These are phyloP conservation scores for Penicillium brevicompactum DNA, from an alignment of 2,329 filamentous ascomycete species.

Conservation along the genomic window DNA sequence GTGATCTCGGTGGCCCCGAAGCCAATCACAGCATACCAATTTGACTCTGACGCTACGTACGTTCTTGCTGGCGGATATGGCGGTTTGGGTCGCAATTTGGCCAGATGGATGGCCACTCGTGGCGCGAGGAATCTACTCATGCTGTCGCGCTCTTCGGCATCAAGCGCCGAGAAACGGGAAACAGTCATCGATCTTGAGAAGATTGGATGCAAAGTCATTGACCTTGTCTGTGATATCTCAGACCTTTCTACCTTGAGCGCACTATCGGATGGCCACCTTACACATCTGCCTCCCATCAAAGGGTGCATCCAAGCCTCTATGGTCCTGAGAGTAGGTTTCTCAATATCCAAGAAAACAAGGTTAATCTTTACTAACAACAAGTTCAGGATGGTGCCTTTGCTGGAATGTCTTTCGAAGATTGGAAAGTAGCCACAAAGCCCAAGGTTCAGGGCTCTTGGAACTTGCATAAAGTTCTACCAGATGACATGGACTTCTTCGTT, in stretches of 20 bases:
- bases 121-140: conserved; percentile 23
- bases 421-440: conserved; percentile 37
- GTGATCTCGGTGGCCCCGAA: conserved; percentile 7
- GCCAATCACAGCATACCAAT: conserved; percentile 8
- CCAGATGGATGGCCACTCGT: conserved; percentile 23
- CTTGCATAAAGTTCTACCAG: conserved; percentile 32
- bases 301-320: conserved; percentile 29
- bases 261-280: conserved; percentile 3
- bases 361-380: not conserved
- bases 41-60: conserved; percentile 18
- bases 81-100: conserved; percentile 24
- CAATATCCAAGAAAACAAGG: rapidly evolving
- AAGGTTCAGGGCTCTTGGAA: conserved; percentile 46
- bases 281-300: conserved; percentile 21
- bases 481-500: conserved; percentile 46
- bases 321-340: conserved; percentile 20
- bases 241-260: conserved; percentile 9
- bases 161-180: conserved; percentile 6
- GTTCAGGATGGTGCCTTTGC: conserved; percentile 19
- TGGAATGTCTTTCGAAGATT: conserved; percentile 43
- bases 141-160: conserved; percentile 18
- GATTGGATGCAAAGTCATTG: conserved; percentile 15
- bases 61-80: conserved; percentile 28
- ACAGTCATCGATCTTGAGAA: conserved; percentile 13
- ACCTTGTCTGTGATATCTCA: conserved; percentile 20